Evolutionary conservation across 306 rosid species (phyloP).

Genomic region (Citrullus amarus): DNA sequence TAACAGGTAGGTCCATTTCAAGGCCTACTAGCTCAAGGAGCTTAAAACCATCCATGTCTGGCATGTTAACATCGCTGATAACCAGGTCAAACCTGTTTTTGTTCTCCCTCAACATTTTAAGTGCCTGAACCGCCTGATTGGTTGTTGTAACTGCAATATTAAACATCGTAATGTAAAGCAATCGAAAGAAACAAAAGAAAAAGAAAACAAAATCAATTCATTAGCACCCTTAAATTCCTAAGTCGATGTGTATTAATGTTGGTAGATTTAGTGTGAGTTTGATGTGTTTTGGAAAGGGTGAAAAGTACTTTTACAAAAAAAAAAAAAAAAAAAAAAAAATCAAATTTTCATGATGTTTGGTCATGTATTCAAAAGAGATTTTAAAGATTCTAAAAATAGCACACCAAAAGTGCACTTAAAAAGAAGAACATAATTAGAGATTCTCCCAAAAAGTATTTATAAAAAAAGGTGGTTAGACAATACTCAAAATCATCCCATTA

Average conservation of each 20-base stretch:
- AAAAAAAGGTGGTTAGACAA: not conserved
- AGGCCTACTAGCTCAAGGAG: slow-evolving; percentile 69
- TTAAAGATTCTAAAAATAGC: not conserved
- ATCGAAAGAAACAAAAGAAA: not conserved
- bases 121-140: slow-evolving; percentile 47
- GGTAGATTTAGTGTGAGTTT: not conserved
- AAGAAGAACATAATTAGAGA: not conserved
- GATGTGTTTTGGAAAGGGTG: not conserved
- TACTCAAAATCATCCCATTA: not conserved
- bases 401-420: not conserved
- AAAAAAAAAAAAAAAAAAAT: too few species aligned
- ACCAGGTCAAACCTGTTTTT: slow-evolving; percentile 56
- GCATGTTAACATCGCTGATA: slow-evolving; percentile 79
- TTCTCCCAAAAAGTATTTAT: not conserved
- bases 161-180: not conserved
- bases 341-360: not conserved
- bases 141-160: slow-evolving; percentile 58
- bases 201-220: too few species aligned
- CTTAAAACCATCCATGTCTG: slow-evolving; percentile 87
- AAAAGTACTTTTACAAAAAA: not conserved
- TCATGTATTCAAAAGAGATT: not conserved
- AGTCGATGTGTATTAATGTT: not conserved
- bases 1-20: slow-evolving; percentile 86
- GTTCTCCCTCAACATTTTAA: slow-evolving; percentile 55
- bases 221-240: not conserved